Evolutionary conservation across 2,329 filamentous ascomycete species (phyloP).

Genomic region (Fusarium decemcellulare): DNA sequence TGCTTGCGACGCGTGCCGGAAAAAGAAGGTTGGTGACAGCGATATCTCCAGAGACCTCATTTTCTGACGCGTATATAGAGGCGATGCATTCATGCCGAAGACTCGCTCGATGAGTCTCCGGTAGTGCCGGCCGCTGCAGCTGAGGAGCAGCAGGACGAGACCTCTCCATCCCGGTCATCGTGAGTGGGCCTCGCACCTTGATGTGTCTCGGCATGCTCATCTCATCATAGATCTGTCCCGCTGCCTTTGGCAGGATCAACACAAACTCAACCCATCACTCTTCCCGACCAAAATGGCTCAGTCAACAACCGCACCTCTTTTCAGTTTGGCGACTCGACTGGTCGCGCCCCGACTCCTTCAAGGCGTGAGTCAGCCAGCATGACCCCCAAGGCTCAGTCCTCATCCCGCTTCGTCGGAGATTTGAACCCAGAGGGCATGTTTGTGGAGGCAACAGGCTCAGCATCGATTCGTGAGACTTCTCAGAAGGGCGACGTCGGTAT

Average conservation of each 20-base stretch:
- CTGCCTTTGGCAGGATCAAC: conserved; percentile 5
- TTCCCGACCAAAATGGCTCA: conserved; percentile 23
- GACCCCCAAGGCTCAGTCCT: conserved; percentile 45
- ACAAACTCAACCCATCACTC: conserved; percentile 14
- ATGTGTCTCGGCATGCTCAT: conserved; percentile 9
- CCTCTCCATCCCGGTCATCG: conserved; percentile 50
- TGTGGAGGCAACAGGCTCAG: conserved; percentile 64
- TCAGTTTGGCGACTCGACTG: conserved; percentile 28
- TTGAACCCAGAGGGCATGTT: conserved; percentile 73
- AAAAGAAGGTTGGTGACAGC: conserved; percentile 61
- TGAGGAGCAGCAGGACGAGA: conserved; percentile 44
- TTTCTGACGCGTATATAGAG: conserved; percentile 49
- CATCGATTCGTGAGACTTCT: conserved; percentile 52
- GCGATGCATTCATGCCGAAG: conserved; percentile 60
- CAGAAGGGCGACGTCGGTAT: conserved; percentile 69
- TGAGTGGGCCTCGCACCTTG: conserved; percentile 37
- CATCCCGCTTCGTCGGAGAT: conserved; percentile 69
- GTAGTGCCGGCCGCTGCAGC: conserved; percentile 17
- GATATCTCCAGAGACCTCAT: not conserved
- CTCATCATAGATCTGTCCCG: conserved; percentile 28
- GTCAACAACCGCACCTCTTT: conserved; percentile 13
- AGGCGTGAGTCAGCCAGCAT: conserved; percentile 33
- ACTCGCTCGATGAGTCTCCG: conserved; percentile 47
- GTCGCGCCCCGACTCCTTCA: conserved; percentile 12
- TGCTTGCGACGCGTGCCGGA: conserved; percentile 69